phyloP scores from a whole-genome alignment of 306 rosid species.

The Crataegus laevigata region DNA sequence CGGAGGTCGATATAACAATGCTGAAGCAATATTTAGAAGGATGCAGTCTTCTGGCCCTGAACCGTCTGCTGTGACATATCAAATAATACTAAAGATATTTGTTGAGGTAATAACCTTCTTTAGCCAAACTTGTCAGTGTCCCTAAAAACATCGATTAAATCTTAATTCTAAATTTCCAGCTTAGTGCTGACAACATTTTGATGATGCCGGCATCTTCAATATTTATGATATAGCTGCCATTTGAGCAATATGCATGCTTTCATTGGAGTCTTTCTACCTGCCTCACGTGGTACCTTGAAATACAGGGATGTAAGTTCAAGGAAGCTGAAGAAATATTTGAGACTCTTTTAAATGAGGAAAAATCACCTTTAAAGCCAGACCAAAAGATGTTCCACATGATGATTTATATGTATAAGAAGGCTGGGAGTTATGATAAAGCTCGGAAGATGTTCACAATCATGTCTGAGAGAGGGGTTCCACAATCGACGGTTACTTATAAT shows the following conservation, averaged over 20 bases:
- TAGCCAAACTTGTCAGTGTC: not conserved
- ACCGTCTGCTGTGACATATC: conserved; percentile 87
- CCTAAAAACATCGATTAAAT: not conserved
- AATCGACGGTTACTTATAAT: conserved; percentile 72
- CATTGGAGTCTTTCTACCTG: conserved; percentile 22
- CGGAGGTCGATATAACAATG: conserved; percentile 65
- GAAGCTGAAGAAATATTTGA: conserved; percentile 83
- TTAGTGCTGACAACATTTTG: not conserved
- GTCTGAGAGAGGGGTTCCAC: conserved; percentile 68
- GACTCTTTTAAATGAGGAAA: conserved; percentile 59
- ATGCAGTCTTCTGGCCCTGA: conserved; percentile 85
- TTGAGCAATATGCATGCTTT: not conserved
- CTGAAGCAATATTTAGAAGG: conserved; percentile 90
- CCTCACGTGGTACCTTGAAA: conserved; percentile 13
- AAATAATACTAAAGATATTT: conserved; percentile 71
- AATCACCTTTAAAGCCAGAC: conserved; percentile 68
- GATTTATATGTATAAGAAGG: conserved; percentile 90
- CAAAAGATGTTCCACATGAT: conserved; percentile 93
- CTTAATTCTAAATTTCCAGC: not conserved
- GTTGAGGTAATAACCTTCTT: conserved; percentile 49
- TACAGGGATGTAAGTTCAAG: conserved; percentile 64
- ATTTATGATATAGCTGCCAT: not conserved
- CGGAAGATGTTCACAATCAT: conserved; percentile 69
- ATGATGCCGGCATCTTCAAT: not conserved
- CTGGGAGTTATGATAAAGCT: conserved; percentile 80